A percentile compares a stretch with the other conserved stretches of the same genome.
Conservation (phyloP, 345 rosid genomes). For the Aurinia saxatilis region DNA sequence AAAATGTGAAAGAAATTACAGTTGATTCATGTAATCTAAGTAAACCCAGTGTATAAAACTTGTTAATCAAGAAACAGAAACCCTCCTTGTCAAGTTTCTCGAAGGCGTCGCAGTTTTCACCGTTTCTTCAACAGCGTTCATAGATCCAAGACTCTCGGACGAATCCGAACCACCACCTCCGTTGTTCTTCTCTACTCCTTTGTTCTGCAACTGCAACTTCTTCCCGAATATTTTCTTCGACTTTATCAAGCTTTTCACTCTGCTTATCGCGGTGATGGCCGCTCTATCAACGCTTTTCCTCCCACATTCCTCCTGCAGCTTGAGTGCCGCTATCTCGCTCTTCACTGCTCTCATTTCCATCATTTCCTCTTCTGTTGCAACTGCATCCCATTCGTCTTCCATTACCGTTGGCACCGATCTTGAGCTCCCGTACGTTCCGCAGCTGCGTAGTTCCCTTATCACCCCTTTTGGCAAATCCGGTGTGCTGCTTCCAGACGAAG, state of each 20-base stretch:
- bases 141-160: slow-evolving; percentile 61
- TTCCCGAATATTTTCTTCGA: slow-evolving; percentile 59
- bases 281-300: slow-evolving; percentile 37
- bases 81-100: slow-evolving; percentile 47
- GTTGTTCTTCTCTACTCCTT: slow-evolving; percentile 32
- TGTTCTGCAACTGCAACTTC: slow-evolving; percentile 15
- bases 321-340: slow-evolving; percentile 53
- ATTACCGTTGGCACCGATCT: slow-evolving; percentile 56
- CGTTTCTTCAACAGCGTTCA: slow-evolving; percentile 36
- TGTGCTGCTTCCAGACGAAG: slow-evolving; percentile 77
- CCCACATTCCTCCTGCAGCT: slow-evolving; percentile 38
- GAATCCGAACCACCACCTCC: slow-evolving; percentile 73
- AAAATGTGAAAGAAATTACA: slow-evolving; percentile 13
- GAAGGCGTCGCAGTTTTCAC: slow-evolving; percentile 54
- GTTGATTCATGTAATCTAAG: slow-evolving; percentile 6
- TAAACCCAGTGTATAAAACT: neutral
- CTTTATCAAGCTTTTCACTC: slow-evolving; percentile 63
- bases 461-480: slow-evolving; percentile 55
- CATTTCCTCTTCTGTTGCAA: slow-evolving; percentile 69
- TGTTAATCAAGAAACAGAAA: slow-evolving; percentile 54
- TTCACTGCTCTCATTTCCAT: slow-evolving; percentile 66
- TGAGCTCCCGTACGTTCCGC: slow-evolving; percentile 54
- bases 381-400: slow-evolving; percentile 83
- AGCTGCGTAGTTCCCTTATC: slow-evolving; percentile 44
- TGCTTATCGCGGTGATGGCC: slow-evolving; percentile 32